A percentile compares a stretch with the other conserved stretches of the same genome.
Conservation (phyloP, 164 flowering plant species). For the Aristolochia contorta region DNA sequence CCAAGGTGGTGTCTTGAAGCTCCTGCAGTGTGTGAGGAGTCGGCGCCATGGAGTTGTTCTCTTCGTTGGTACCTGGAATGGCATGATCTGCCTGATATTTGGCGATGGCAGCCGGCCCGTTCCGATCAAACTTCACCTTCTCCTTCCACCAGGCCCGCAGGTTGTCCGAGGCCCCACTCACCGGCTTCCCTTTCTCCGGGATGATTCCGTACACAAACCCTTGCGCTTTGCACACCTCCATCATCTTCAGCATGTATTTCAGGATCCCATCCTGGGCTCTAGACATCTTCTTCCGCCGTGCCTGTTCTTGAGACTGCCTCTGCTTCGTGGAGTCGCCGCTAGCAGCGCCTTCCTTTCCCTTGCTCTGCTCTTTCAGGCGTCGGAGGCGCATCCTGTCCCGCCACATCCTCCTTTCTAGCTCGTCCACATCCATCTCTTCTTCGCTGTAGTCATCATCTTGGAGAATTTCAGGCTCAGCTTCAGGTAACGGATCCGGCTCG, state of each 20-base stretch:
- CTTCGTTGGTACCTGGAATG: conserved; percentile 30
- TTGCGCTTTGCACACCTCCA: conserved; percentile 89
- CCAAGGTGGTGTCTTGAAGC: conserved; percentile 68
- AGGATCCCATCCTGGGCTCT: conserved; percentile 83
- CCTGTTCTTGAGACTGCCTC: conserved; percentile 61
- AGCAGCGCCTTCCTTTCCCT: conserved; percentile 25
- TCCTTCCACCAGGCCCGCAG: conserved; percentile 95
- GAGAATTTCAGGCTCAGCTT: conserved; percentile 29
- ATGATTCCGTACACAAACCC: conserved; percentile 88
- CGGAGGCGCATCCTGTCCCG: conserved; percentile 33
- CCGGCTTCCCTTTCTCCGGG: conserved; percentile 87
- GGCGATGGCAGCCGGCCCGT: conserved; percentile 21
- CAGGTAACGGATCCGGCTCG: conserved; percentile 20
- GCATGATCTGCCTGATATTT: conserved; percentile 7
- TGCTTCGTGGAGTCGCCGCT: conserved; percentile 32
- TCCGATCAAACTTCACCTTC: conserved; percentile 71
- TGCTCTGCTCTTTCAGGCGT: conserved; percentile 40
- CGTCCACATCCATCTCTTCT: conserved; percentile 49
- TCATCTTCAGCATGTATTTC: conserved; percentile 84
- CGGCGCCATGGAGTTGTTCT: conserved; percentile 12
- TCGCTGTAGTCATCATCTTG: conserved; percentile 39
- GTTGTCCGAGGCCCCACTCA: conserved; percentile 85
- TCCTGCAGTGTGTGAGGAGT: conserved; percentile 53
- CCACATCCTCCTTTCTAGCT: conserved; percentile 56
- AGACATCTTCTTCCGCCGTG: conserved; percentile 82